Evolutionary conservation across 345 rosid species (phyloP), one percentile per base, ranked within the genome.

Genomic region (Psidium guajava): DNA sequence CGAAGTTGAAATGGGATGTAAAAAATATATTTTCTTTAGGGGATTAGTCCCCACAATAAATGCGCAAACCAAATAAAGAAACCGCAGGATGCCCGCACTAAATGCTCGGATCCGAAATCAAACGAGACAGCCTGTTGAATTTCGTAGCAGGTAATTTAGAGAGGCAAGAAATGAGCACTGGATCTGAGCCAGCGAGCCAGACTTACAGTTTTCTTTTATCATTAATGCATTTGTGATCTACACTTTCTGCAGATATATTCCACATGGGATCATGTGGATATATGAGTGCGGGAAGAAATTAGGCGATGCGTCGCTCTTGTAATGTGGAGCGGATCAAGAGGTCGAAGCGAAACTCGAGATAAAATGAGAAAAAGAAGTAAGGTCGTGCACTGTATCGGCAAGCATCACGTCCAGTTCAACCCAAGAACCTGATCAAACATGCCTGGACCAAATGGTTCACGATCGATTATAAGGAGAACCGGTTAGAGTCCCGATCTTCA

Each of bases 401-500:
- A 28, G 42, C 42, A 28, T 36, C 3, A 8, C 24, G 4, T 4
- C 1, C 6, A 6, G 13, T 69, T 32, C 22, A 64, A 6, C 10
- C 44, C 0, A 6, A 69, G 25, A 18, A 16, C 6, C 24, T 6
- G 3, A 16, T 64, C 0, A 11, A 64, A 64, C 10, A 10, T 32
- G 22, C 5, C 21, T 15, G 3, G 22, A 28, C 22, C 6, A 20
- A 61, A 28, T 0, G 36, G 36, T 28, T 36, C 74, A 61, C 14
- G 2, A 0, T 64, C 3, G 6, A 0, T 16, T 32, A 32, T 4
- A 16, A 5, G 77, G 10, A 32, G 24, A 16, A 10, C 6, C 0
- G 6, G 6, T 32, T 64, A 0, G 1, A 15, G 32, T 64, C 24
- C 18, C 6, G 3, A 64, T 64, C 28, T 0, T n/a, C n/a, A n/a